phyloP scores from a whole-genome alignment of 768 basidiomycete species.

The Russula emetica region DNA sequence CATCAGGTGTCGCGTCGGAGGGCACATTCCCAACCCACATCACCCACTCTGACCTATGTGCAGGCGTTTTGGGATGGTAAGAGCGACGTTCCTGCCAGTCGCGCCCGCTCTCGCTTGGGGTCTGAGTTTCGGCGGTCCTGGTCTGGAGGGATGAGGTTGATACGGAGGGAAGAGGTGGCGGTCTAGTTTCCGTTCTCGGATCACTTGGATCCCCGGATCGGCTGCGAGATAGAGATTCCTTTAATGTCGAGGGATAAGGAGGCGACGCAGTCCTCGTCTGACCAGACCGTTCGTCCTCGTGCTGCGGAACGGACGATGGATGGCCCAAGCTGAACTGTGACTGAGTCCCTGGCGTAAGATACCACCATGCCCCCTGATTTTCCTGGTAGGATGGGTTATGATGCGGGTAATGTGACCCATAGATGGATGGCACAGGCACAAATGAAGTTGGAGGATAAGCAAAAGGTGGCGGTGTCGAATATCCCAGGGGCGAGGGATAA shows the following conservation, averaged over 20 bases:
- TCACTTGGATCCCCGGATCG: neutral
- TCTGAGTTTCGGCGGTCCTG: conserved; percentile 9
- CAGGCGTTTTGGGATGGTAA: conserved; percentile 68
- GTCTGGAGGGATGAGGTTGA: neutral
- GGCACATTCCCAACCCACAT: conserved; percentile 97
- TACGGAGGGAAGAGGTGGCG: neutral
- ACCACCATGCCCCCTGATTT: conserved; percentile 52
- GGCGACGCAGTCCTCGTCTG: conserved; percentile 4
- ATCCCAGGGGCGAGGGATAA: conserved; percentile 31
- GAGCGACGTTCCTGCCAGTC: conserved; percentile 40
- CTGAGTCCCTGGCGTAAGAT: conserved; percentile 39
- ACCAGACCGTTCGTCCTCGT: conserved; percentile 3
- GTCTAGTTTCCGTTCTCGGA: neutral
- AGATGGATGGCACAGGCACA: conserved; percentile 35
- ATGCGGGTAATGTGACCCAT: conserved; percentile 40
- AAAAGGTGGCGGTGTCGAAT: conserved; percentile 37
- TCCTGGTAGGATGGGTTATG: conserved; percentile 39
- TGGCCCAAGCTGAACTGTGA: conserved; percentile 33
- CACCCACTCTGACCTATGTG: conserved; percentile 83
- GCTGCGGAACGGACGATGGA: conserved; percentile 21
- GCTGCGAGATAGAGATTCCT: neutral
- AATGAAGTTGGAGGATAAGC: conserved; percentile 38
- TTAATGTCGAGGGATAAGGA: neutral
- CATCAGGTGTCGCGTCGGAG: conserved; percentile 74
- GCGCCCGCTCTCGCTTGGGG: neutral